A percentile compares a stretch with the other conserved stretches of the same genome.
These are phyloP conservation scores for Botrytis fabae DNA, from an alignment of 2,329 filamentous ascomycete species.

Conservation along the genomic window DNA sequence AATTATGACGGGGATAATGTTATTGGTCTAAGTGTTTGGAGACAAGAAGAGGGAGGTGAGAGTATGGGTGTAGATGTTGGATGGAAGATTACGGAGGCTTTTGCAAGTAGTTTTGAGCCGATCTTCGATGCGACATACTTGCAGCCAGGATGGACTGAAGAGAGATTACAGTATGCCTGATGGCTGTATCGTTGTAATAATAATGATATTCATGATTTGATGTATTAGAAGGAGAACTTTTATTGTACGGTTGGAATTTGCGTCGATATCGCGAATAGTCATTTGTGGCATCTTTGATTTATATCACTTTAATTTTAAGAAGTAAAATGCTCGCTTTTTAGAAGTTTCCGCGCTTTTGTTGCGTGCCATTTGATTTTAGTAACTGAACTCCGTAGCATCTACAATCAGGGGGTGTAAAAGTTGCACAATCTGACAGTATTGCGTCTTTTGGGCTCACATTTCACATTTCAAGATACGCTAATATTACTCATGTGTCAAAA, in stretches of 20 bases:
- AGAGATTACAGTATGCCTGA: slow-evolving; percentile 21
- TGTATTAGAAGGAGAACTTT: neutral
- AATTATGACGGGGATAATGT: slow-evolving; percentile 23
- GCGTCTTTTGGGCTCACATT: neutral
- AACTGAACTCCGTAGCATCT: neutral
- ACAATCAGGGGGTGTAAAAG: neutral
- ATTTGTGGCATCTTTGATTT: neutral
- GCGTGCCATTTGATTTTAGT: neutral
- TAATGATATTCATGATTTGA: neutral
- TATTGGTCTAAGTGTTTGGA: slow-evolving; percentile 23
- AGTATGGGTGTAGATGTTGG: slow-evolving; percentile 16
- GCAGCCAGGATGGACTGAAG: slow-evolving; percentile 17
- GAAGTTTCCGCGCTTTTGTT: neutral
- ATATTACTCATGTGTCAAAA: neutral
- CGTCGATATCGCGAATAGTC: neutral
- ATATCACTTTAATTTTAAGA: neutral
- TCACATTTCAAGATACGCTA: neutral
- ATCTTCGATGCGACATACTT: slow-evolving; percentile 20
- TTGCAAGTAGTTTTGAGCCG: slow-evolving; percentile 23
- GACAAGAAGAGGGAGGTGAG: slow-evolving; percentile 9
- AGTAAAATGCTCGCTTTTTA: neutral
- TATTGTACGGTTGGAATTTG: neutral
- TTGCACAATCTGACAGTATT: neutral
- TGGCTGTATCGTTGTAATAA: neutral
- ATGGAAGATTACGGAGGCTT: slow-evolving; percentile 14